Base-by-base conservation (phyloP, 495 filamentous ascomycete genomes). In the Aspergillus haitiensis region DNA sequence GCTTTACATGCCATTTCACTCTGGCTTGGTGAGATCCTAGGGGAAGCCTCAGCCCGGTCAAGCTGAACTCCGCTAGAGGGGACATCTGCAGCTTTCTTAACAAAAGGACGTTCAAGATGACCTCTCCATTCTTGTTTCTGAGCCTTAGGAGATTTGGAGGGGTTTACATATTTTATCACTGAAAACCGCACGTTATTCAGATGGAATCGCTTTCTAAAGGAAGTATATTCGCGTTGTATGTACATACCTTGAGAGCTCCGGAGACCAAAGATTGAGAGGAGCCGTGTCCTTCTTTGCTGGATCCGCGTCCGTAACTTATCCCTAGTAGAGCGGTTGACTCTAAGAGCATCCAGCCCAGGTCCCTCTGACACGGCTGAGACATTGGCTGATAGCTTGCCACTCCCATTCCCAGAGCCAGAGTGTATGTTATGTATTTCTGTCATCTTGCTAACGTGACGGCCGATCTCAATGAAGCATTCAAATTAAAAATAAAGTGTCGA, bases 261-360 rank as follows among this genome's bases (percentile, higher is more conserved):
- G 42, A 73, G 54, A 9, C 76, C 65, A 42, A 81, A 53, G 18
- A 71, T 63, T 13, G 72, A 76, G 27, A 81, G 56, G 31, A 79
- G 56, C 51, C 63, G 75, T 11, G 76, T 78, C 37, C 76, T 72
- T 51, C 67, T 69, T 53, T 70, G 61, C 47, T 66, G 64, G 27
- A 76, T 56, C 33, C 67, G 67, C 5, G 61, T 67, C 42, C 64
- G 67, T 12, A 70, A 62, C 6, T 59, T 58, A 39, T 63, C 66
- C 39, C 53, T 67, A 15, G 37, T 57, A 27, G 35, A 49, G 5
- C 56, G 35, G 27, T 58, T 47, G 10, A 9, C 51, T 31, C 59
- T 53, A 21, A 48, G 58, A 32, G 61, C 52, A 31, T 71, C 70
- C 7, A 65, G 64, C 15, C 55, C 56, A 16, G 67, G 62, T 34